Evolutionary conservation across 495 filamentous ascomycete genomes (phyloP), one percentile per base, ranked within the genome.

Genomic region (Apiosordaria backusii): DNA sequence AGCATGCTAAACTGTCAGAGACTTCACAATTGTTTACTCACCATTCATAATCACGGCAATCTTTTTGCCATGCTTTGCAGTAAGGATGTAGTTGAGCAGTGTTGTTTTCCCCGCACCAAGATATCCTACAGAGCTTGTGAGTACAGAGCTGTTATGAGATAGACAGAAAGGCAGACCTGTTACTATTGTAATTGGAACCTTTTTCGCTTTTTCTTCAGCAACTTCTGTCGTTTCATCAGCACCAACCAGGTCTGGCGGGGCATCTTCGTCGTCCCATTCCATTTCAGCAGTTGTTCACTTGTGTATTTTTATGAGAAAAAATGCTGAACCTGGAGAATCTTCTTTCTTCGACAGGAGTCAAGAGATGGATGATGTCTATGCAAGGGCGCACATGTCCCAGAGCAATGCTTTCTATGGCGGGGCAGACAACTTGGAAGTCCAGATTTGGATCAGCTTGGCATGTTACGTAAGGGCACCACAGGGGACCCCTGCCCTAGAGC

Each of bases 31-130:
- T 18, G 9, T 45, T 4, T 35, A 23, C 69, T 65, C 74, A 86
- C 92, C 94, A 77, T 99, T 99, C 80, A 98, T 86, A 65, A 99
- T 99, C 25, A 99, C 95, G 10, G 95, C 95, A 75, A 99, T 92
- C 75, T 89, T 95, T 82, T 97, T 98, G 73, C 93, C 94, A 84
- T 98, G 95, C 62, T 92, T 88, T 67, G 93, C 92, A 22, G 87
- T 92, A 45, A 99, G 82, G 54, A 99, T 97, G 75, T 98, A 96
- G 73, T 99, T 99, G 57, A 99, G 81, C 6, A 99, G 80, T 0
- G 96, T 98, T 0, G 94, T 98, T 76, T 99, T 99, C 21, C 95
- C 95, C 24, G 95, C 90, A 29, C 95, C 95, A 19, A 99, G 85
- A 70, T 98, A 99, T 7, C 85, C 84, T 85, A 60, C n/a, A 7